phyloP scores from a whole-genome alignment of 2,329 filamentous ascomycete genomes.

The Madurella fahalii region DNA sequence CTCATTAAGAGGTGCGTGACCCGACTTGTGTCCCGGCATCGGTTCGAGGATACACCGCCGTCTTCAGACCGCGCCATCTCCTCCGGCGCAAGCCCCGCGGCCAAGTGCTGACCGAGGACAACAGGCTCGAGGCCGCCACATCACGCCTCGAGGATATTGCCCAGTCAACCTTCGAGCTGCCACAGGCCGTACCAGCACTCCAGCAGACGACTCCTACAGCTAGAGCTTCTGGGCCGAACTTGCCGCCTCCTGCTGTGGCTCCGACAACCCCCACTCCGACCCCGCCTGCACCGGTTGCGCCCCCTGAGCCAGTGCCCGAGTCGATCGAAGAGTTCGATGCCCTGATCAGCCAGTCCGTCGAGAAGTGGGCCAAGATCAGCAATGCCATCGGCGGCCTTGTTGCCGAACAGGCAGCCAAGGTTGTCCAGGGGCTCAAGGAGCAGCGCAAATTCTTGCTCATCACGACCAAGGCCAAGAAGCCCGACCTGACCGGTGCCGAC shows the following conservation, averaged over 20 bases:
- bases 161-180: slow-evolving; percentile 62
- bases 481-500: slow-evolving; percentile 59
- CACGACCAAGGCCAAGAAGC: slow-evolving; percentile 88
- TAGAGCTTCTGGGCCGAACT: slow-evolving; percentile 30
- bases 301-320: slow-evolving; percentile 61
- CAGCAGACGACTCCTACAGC: slow-evolving; percentile 38
- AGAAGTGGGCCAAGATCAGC: slow-evolving; percentile 74
- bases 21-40: background rate
- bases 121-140: slow-evolving; percentile 92
- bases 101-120: slow-evolving; percentile 42
- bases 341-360: slow-evolving; percentile 69
- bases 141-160: slow-evolving; percentile 96
- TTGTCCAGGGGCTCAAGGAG: slow-evolving; percentile 67
- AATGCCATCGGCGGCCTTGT: slow-evolving; percentile 72
- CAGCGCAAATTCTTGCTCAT: slow-evolving; percentile 86
- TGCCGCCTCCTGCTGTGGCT: slow-evolving; percentile 33
- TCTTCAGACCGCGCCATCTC: background rate
- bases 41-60: background rate
- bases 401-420: slow-evolving; percentile 65
- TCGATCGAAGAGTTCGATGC: slow-evolving; percentile 85
- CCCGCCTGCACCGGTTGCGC: slow-evolving; percentile 34
- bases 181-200: slow-evolving; percentile 46
- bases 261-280: slow-evolving; percentile 42
- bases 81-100: slow-evolving; percentile 19
- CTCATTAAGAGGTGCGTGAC: slow-evolving; percentile 87